Evolutionary conservation across 495 filamentous ascomycete genomes (phyloP).

Genomic region (Bacidia rubella): DNA sequence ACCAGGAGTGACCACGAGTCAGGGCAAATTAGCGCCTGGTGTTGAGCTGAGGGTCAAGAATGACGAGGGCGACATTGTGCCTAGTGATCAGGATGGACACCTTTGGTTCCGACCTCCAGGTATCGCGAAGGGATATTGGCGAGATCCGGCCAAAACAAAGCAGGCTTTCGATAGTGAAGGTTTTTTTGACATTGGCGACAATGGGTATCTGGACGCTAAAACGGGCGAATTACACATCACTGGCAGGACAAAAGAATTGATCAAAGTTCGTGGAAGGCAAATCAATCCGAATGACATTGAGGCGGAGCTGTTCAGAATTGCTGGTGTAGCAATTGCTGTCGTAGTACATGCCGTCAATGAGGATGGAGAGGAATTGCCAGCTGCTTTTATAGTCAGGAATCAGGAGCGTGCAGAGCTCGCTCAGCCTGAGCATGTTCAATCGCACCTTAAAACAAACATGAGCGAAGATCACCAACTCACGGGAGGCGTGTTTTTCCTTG

Average conservation of each 20-base stretch:
- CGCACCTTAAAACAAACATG: not conserved
- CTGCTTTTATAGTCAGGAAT: not conserved
- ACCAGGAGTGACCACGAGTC: not conserved
- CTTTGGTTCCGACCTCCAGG: not conserved
- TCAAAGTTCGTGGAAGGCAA: slow-evolving; percentile 30
- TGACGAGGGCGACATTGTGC: not conserved
- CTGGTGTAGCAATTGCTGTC: not conserved
- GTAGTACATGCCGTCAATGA: not conserved
- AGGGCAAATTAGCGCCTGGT: not conserved
- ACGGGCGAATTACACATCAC: slow-evolving; percentile 53
- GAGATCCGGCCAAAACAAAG: not conserved
- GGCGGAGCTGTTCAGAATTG: not conserved
- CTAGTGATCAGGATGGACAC: not conserved
- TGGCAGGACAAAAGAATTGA: slow-evolving; percentile 62
- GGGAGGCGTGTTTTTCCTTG: not conserved
- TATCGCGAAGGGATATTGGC: not conserved
- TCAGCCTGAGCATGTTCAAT: not conserved
- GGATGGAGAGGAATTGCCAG: slow-evolving; percentile 1
- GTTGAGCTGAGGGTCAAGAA: not conserved
- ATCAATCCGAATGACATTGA: not conserved
- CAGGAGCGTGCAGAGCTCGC: not conserved
- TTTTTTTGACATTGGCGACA: slow-evolving; percentile 37
- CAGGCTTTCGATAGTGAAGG: slow-evolving; percentile 26
- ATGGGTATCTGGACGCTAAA: slow-evolving; percentile 37
- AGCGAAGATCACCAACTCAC: not conserved